A percentile compares a stretch with the other conserved stretches of the same genome.
phyloP scores from a whole-genome alignment of 2,329 filamentous ascomycete species.

The Alternaria sp. region DNA sequence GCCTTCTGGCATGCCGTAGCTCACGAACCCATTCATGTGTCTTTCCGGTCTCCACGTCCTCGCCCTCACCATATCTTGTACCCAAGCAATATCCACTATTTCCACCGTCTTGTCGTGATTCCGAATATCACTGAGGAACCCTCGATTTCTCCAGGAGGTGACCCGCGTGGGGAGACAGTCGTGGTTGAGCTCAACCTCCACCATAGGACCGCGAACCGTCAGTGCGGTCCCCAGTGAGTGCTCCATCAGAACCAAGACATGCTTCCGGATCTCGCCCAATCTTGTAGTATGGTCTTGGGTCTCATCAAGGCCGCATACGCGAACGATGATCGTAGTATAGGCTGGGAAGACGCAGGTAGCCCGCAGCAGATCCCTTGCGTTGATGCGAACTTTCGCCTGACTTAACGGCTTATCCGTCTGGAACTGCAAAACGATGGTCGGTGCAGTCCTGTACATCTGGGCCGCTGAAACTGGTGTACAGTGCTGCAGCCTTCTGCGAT shows the following conservation, averaged over 20 bases:
- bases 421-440: background rate
- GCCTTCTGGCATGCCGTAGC: background rate
- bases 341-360: background rate
- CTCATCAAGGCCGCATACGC: background rate
- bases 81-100: accelerated
- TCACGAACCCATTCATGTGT: background rate
- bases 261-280: background rate
- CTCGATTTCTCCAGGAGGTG: background rate
- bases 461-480: background rate
- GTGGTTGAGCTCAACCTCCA: background rate
- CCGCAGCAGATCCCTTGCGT: background rate
- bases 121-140: background rate
- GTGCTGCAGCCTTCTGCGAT: background rate
- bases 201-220: background rate
- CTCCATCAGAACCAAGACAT: background rate
- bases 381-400: background rate
- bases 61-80: background rate
- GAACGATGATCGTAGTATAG: background rate
- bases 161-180: background rate
- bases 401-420: background rate
- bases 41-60: background rate
- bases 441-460: background rate
- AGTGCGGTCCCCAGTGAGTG: background rate
- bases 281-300: background rate
- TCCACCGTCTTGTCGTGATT: accelerated